These are phyloP conservation scores for Epichloe gansuensis DNA, from an alignment of 2,329 filamentous ascomycete genomes.

Conservation along the genomic window DNA sequence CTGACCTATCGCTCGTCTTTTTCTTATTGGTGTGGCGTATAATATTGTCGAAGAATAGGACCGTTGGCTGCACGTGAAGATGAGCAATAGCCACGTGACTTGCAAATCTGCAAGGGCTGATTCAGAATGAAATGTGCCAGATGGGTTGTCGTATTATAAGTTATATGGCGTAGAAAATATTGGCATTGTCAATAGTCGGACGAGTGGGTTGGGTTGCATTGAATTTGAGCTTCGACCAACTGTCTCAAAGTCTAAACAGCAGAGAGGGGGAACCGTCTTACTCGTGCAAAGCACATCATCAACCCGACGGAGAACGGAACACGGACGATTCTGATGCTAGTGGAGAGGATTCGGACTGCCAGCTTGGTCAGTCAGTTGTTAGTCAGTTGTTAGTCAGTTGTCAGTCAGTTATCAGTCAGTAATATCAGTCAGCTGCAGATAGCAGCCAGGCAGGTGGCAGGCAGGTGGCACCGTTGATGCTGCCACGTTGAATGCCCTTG, in stretches of 20 bases:
- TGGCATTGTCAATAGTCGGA: background rate
- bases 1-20: constrained; percentile 2
- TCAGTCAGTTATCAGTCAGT: background rate
- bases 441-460: background rate
- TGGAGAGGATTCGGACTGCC: too few relatives aligned
- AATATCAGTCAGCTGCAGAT: background rate
- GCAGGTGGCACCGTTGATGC: background rate
- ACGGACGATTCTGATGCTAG: background rate
- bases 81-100: background rate
- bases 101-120: too few relatives aligned
- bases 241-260: background rate
- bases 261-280: background rate
- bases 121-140: too few relatives aligned
- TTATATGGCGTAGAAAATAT: background rate
- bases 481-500: background rate
- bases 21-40: constrained; percentile 2
- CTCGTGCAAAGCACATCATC: background rate
- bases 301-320: background rate
- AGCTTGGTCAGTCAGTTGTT: background rate
- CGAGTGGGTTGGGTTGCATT: background rate
- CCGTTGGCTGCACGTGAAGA: background rate
- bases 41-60: background rate
- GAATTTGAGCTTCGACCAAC: background rate
- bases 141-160: too few relatives aligned
- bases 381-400: too few relatives aligned